phyloP scores from a whole-genome alignment of 176 grass and related monocot genomes.

The Triticum turgidum region DNA sequence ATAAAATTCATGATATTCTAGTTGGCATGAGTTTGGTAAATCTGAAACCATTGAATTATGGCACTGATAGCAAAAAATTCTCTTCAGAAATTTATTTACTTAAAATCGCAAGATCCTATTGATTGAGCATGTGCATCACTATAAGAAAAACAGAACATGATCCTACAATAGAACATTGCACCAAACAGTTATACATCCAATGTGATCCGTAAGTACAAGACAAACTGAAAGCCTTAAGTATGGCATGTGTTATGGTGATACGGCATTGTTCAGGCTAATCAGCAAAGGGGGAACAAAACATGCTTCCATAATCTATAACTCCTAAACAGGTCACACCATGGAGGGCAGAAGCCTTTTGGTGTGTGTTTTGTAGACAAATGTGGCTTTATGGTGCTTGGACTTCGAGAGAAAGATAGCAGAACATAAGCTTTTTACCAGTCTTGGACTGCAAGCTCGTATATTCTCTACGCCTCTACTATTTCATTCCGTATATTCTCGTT shows the following conservation, averaged over 20 bases:
- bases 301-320: too few relatives aligned
- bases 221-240: background rate
- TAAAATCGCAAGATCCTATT: background rate
- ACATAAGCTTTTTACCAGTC: background rate
- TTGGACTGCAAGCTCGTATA: background rate
- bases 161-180: background rate
- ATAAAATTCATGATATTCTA: background rate
- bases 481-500: background rate
- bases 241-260: background rate
- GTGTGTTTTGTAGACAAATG: too few relatives aligned
- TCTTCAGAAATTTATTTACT: background rate
- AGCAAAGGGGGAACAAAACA: too few relatives aligned
- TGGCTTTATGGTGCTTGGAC: background rate
- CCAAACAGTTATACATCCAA: background rate
- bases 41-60: too few relatives aligned
- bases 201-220: background rate
- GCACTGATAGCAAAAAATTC: background rate
- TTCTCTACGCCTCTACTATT: background rate
- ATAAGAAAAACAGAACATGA: background rate
- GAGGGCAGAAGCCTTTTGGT: too few relatives aligned
- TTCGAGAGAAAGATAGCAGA: background rate
- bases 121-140: background rate
- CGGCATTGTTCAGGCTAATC: background rate
- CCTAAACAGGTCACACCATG: too few relatives aligned
- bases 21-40: too few relatives aligned